Evolutionary conservation across 768 basidiomycete genomes (phyloP), one percentile per base, ranked within the genome.

Genomic region (Piloderma croceum): DNA sequence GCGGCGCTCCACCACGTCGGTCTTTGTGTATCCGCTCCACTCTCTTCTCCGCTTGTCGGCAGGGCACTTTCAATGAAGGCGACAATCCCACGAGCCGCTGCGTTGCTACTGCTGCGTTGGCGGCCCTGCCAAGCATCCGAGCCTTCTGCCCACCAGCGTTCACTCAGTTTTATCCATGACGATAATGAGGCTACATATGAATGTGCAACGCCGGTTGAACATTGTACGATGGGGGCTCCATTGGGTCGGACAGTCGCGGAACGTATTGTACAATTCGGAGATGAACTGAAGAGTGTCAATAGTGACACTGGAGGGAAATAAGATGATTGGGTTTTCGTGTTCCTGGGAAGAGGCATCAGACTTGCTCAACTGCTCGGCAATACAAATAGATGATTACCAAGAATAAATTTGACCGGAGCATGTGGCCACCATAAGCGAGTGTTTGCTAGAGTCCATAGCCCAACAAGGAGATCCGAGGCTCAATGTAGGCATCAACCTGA

Each of bases 1-100:
- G 92, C 90, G 4, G 80, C 68, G 42, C 61, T 74, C 89, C 90
- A 94, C 85, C 87, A 93, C 47, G 70, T 59, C 21, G 88, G 84
- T 34, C 78, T 68, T 32, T 65, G 67, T 44, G 74, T 67, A 5
- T 67, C 61, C 5, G 61, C 59, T 35, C 43, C 51, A 31, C 53
- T 39, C 22, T 36, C 42, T 12, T 59, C 61, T 3, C 62, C 53
- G 5, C 59, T 63, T n/a, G 36, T 24, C 21, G 58, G 57, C 44
- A 77, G 62, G 34, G 62, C 65, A 42, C 65, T 60, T 51, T 81
- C 79, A 24, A 81, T 63, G 9, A 63, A 52, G 5, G 76, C 68
- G 42, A 86, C 62, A 34, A 81, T 64, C 4, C 81, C 78, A 34
- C 76, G 73, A 32, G 60, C 67, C 6, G 59, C 57, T 11, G 56